phyloP scores from a whole-genome alignment of 2,329 filamentous ascomycete species.

The Tolypocladium tropicale region DNA sequence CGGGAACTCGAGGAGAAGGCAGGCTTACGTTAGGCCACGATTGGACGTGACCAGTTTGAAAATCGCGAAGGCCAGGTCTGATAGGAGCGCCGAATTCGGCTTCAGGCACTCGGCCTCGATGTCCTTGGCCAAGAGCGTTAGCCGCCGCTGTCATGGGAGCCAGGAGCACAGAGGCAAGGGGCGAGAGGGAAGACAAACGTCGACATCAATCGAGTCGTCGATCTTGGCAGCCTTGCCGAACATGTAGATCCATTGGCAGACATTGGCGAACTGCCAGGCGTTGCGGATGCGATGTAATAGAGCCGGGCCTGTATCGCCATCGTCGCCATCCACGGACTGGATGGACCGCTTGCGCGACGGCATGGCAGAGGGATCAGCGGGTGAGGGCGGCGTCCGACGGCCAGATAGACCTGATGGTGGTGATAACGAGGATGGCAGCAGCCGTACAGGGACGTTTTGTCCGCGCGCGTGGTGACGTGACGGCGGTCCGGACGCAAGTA shows the following conservation, averaged over 20 bases:
- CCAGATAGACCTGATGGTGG: neutral
- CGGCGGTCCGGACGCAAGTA: neutral
- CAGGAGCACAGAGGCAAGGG: neutral
- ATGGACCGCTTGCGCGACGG: slow-evolving; percentile 4
- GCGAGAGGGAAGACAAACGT: slow-evolving; percentile 44
- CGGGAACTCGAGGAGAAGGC: neutral
- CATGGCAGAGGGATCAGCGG: slow-evolving; percentile 1
- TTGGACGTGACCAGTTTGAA: slow-evolving; percentile 93
- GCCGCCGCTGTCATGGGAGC: neutral
- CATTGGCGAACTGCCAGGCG: slow-evolving; percentile 91
- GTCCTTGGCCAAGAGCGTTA: slow-evolving; percentile 45
- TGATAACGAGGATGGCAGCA: neutral
- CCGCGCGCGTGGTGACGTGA: neutral
- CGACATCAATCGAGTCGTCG: slow-evolving; percentile 77
- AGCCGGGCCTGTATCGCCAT: neutral
- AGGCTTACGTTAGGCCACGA: slow-evolving; percentile 74
- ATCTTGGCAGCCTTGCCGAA: slow-evolving; percentile 89
- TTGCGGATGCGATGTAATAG: slow-evolving; percentile 64
- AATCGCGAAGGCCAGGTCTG: slow-evolving; percentile 74
- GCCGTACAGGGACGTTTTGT: neutral
- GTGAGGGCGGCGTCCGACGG: neutral
- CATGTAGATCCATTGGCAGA: slow-evolving; percentile 87
- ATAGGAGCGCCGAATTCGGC: slow-evolving; percentile 61
- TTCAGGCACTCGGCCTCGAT: slow-evolving; percentile 83
- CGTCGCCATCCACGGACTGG: neutral